Evolutionary conservation across 768 basidiomycete species (phyloP).

Genomic region (Pseudohyphozyma bogoriensis): DNA sequence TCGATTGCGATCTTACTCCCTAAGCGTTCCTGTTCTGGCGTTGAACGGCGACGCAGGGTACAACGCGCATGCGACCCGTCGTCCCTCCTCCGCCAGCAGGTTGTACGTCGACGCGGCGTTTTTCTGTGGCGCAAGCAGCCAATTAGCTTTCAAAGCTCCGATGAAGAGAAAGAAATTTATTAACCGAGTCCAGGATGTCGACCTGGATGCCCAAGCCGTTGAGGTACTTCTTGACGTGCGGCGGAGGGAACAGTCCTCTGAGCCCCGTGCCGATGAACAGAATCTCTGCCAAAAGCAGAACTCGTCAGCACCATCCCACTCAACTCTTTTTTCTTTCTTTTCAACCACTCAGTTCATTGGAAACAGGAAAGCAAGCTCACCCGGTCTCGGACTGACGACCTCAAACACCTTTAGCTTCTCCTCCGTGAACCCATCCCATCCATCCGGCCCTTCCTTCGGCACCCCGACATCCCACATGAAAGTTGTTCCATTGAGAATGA

Average conservation of each 20-base stretch:
- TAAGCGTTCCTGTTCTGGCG: slow-evolving; percentile 27
- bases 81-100: slow-evolving; percentile 80
- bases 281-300: slow-evolving; percentile 53
- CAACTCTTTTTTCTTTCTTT: neutral
- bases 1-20: no score
- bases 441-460: slow-evolving; percentile 30
- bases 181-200: slow-evolving; percentile 78
- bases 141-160: neutral
- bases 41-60: slow-evolving; percentile 45
- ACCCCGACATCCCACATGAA: slow-evolving; percentile 81
- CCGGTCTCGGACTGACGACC: slow-evolving; percentile 70
- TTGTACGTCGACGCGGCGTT: slow-evolving; percentile 96
- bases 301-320: neutral
- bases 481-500: slow-evolving; percentile 76
- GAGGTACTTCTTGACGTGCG: slow-evolving; percentile 55
- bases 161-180: slow-evolving; percentile 21
- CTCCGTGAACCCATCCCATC: slow-evolving; percentile 63
- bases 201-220: slow-evolving; percentile 70
- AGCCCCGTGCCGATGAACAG: slow-evolving; percentile 79
- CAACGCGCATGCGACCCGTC: slow-evolving; percentile 83
- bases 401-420: slow-evolving; percentile 75
- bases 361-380: slow-evolving; percentile 42
- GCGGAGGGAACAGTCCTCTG: slow-evolving; percentile 59
- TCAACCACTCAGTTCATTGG: neutral
- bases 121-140: slow-evolving; percentile 41